phyloP scores from a whole-genome alignment of 345 rosid genomes.

The Gossypioides kirkii region DNA sequence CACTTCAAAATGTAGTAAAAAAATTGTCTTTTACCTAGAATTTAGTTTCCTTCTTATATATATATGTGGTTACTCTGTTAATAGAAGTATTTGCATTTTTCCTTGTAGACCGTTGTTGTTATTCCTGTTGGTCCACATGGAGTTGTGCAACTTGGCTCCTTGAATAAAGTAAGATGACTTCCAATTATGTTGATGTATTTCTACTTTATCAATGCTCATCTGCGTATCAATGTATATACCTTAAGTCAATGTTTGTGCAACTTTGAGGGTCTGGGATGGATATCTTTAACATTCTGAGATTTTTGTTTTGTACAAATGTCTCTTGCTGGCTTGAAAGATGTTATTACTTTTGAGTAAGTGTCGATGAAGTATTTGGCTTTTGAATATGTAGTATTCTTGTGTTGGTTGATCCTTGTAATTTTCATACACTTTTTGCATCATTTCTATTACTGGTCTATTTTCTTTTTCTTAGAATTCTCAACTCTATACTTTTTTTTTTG shows the following conservation, averaged over 20 bases:
- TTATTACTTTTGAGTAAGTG: neutral
- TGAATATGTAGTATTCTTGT: neutral
- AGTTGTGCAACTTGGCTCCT: slow-evolving; percentile 88
- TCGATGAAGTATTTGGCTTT: neutral
- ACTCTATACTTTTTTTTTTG: neutral
- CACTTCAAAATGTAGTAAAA: neutral
- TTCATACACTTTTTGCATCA: neutral
- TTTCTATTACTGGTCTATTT: neutral
- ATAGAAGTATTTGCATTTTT: slow-evolving; percentile 6
- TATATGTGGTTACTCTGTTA: slow-evolving; percentile 5
- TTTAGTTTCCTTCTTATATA: neutral
- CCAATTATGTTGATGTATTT: slow-evolving; percentile 11
- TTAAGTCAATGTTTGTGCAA: neutral
- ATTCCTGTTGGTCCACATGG: slow-evolving; percentile 75
- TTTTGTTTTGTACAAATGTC: neutral
- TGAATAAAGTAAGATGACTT: slow-evolving; percentile 53
- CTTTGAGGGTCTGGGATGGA: neutral
- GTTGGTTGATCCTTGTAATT: slow-evolving; percentile 3
- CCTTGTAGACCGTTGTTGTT: slow-evolving; percentile 60
- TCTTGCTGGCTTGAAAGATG: neutral
- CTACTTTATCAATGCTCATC: neutral
- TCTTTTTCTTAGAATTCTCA: neutral
- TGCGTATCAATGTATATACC: neutral
- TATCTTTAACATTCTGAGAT: neutral
- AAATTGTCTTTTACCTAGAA: neutral